Evolutionary conservation across 805 yeast genomes (phyloP).

Genomic region (Candida awuae): DNA sequence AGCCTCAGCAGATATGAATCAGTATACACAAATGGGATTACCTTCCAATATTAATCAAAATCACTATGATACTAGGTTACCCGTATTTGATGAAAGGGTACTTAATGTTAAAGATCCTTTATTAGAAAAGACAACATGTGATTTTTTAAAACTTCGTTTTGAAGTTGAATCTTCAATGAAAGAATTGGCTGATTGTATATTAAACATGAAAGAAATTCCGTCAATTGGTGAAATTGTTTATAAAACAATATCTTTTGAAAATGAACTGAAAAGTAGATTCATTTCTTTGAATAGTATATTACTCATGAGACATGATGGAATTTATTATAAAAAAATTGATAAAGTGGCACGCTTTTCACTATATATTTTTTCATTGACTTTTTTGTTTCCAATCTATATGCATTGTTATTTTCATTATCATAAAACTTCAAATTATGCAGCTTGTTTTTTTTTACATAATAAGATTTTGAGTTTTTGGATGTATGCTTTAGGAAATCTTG

Average conservation of each 20-base stretch:
- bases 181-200: constrained; percentile 30
- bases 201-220: constrained; percentile 35
- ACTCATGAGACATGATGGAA: constrained; percentile 15
- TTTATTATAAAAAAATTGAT: constrained; percentile 18
- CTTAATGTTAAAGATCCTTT: constrained; percentile 31
- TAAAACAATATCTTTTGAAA: constrained; percentile 31
- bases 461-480: constrained; percentile 27
- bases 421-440: constrained; percentile 21
- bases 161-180: constrained; percentile 27
- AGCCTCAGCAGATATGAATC: constrained; percentile 36
- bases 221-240: constrained; percentile 32
- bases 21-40: constrained; percentile 40
- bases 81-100: constrained; percentile 29
- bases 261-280: constrained; percentile 24
- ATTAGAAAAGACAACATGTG: constrained; percentile 35
- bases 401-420: constrained; percentile 31
- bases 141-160: constrained; percentile 24
- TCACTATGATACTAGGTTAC: constrained; percentile 46
- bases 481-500: constrained; percentile 30
- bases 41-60: constrained; percentile 34
- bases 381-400: constrained; percentile 33
- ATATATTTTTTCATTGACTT: constrained; percentile 24
- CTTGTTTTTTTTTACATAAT: constrained; percentile 32
- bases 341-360: constrained; percentile 18
- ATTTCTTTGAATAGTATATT: constrained; percentile 25